These are phyloP conservation scores for Fraxinus xanthoxyloides DNA, from an alignment of 305 asterid genomes.

Conservation along the genomic window DNA sequence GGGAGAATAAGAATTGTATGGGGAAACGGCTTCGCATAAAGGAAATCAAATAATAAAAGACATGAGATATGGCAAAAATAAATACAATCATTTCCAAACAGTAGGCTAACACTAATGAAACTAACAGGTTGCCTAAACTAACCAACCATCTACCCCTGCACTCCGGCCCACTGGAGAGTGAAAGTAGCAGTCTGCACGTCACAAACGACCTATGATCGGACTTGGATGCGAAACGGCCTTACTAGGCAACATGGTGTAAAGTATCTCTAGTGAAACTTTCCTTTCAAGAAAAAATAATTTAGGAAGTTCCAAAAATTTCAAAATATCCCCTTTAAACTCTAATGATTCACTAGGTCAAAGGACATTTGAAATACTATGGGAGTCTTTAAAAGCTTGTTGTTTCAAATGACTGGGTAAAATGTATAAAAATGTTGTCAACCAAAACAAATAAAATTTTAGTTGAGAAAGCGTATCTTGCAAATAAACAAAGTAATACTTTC, in stretches of 20 bases:
- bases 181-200: not conserved
- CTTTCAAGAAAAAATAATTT: not conserved
- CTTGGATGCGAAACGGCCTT: not conserved
- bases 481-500: not conserved
- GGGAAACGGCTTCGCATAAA: not conserved
- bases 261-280: not conserved
- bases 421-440: not conserved
- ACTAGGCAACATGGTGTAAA: not conserved
- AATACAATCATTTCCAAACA: not conserved
- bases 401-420: not conserved
- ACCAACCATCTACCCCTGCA: not conserved
- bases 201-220: not conserved
- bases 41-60: not conserved
- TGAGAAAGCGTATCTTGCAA: not conserved
- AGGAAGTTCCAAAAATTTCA: not conserved
- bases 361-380: not conserved
- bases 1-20: not conserved
- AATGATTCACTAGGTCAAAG: not conserved
- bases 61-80: not conserved
- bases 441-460: not conserved
- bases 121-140: not conserved
- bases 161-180: not conserved
- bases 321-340: not conserved
- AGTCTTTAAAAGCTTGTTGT: not conserved
- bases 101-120: not conserved